phyloP scores from a whole-genome alignment of 73 alveolate genomes.

The Paramecium caudatum region DNA sequence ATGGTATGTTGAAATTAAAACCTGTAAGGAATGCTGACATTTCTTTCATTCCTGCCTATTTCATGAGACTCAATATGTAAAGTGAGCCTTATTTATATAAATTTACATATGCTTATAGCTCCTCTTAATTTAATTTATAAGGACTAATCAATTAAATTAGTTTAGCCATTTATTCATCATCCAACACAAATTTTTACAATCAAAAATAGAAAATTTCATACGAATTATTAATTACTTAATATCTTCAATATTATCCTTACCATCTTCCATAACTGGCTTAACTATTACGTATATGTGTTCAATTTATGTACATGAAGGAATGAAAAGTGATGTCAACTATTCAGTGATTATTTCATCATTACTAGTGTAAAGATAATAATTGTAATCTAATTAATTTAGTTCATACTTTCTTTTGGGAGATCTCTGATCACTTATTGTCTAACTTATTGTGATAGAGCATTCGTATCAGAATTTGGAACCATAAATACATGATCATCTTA shows the following conservation, averaged over 20 bases:
- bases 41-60: conserved; percentile 55
- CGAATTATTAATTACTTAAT: background rate
- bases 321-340: conserved; percentile 32
- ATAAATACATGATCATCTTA: conserved; percentile 47
- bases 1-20: background rate
- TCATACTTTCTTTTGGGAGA: conserved; percentile 63
- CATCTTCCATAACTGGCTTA: background rate
- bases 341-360: conserved; percentile 52
- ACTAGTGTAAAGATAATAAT: background rate
- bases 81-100: background rate
- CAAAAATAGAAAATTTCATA: conserved; percentile 47
- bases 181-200: background rate
- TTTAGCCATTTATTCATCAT: background rate
- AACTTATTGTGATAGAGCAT: background rate
- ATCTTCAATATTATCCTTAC: background rate
- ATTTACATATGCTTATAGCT: background rate
- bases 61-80: conserved; percentile 32
- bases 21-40: background rate
- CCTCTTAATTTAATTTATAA: background rate
- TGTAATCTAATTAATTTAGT: conserved; percentile 4
- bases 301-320: conserved; percentile 25
- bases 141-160: conserved; percentile 31
- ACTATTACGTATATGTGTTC: conserved; percentile 7
- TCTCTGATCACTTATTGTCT: conserved; percentile 23
- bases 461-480: conserved; percentile 8